A percentile compares a stretch with the other conserved stretches of the same genome.
Conservation (phyloP, 2,329 filamentous ascomycete species). For the Pyricularia sp. region DNA sequence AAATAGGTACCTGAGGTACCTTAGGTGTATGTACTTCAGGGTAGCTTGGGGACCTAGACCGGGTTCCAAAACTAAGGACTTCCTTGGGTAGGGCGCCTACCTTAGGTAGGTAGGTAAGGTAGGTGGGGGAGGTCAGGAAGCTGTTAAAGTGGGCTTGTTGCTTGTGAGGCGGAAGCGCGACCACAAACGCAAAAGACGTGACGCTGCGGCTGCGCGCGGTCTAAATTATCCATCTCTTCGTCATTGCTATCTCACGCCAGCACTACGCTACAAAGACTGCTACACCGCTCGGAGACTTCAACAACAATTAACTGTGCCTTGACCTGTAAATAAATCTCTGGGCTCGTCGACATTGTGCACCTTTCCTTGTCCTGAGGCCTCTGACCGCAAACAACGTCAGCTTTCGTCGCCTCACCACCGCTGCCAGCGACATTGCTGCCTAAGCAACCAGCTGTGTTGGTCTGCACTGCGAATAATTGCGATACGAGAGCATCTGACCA, state of each 20-base stretch:
- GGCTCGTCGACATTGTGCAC: not conserved
- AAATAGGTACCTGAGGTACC: too few species aligned
- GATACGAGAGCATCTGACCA: not conserved
- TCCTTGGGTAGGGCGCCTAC: not conserved
- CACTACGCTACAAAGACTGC: not conserved
- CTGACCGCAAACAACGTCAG: not conserved
- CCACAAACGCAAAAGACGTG: not conserved
- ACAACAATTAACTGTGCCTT: not conserved
- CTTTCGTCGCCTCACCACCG: not conserved
- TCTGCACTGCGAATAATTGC: not conserved
- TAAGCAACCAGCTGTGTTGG: not conserved
- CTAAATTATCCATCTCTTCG: not conserved
- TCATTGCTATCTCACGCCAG: not conserved
- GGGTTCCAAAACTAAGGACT: not conserved
- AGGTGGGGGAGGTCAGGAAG: not conserved
- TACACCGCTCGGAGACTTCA: not conserved
- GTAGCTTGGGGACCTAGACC: not conserved
- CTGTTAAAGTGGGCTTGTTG: not conserved
- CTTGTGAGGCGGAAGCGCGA: not conserved
- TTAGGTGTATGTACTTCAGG: not conserved
- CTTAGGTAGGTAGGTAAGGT: too few species aligned
- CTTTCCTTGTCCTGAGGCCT: not conserved
- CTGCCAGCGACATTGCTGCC: not conserved
- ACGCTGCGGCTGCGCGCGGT: conserved; percentile 3
- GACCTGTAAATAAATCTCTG: not conserved